Evolutionary conservation across 202 grass and related monocot genomes (phyloP), one percentile per base, ranked within the genome.

Genomic region (Setaria viridis): DNA sequence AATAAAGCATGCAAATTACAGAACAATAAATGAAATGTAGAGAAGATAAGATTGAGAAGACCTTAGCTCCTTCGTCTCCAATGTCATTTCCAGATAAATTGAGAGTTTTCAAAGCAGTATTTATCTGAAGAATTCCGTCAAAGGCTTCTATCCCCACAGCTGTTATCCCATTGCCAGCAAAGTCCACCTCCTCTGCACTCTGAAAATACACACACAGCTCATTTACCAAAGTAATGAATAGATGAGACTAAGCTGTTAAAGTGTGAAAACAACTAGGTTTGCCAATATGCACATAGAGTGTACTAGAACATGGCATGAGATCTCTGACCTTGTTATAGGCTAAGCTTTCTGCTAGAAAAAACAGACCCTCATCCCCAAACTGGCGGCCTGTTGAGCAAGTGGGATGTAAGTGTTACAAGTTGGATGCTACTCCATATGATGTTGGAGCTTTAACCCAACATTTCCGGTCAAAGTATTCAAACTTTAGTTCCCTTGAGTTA

Each of bases 1-100:
- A 62, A 21, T 33, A 35, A 20, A 45, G 13, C 29, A 78, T 25
- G 33, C 21, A 62, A 79, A 72, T 2, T 42, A 89, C 29, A 88
- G 45, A 76, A 82, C 10, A 6, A 87, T 74, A 53, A 2, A 16
- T 42, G 30, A 43, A 78, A 78, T 25, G 34, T 42, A 89, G 12
- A 71, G 76, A 77, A 15, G 45, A 63, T 63, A 87, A 88, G 80
- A 87, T 85, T 85, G 25, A 87, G 86, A 82, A 86, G 79, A 99
- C 97, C 93, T 96, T 99, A 89, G 93, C 93, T 94, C 97, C 97
- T 92, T 99, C 97, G 90, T 99, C 97, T 79, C 97, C 92, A 85
- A 99, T 91, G 37, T 84, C 73, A 82, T 99, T 99, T 81, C 97
- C 93, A 79, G 97, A 99, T 69, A 99, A 94, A 79, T 96, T 96